Conservation (phyloP, 208 protist species). For the Angomonas deanei region DNA sequence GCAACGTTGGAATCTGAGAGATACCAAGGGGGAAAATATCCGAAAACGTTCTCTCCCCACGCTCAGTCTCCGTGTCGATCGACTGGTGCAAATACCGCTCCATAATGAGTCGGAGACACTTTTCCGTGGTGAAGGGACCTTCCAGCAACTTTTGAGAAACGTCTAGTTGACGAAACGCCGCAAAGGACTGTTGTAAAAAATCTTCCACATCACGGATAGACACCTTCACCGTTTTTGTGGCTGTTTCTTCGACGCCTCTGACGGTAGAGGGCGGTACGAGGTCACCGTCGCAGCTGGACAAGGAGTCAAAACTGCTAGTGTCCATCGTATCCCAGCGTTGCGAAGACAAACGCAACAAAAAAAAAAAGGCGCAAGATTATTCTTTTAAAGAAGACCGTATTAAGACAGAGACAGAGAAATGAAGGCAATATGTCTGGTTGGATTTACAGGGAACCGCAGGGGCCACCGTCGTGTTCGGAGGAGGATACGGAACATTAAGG, state of each 20-base stretch:
- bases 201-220: not conserved
- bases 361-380: not conserved
- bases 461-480: too few relatives aligned
- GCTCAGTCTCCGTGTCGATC: not conserved
- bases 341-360: not conserved
- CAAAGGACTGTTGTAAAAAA: not conserved
- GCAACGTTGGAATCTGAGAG: conserved; percentile 44
- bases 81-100: not conserved
- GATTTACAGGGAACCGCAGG: too few relatives aligned
- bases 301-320: too few relatives aligned
- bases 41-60: not conserved
- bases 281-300: too few relatives aligned
- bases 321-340: too few relatives aligned
- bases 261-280: not conserved
- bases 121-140: not conserved
- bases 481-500: too few relatives aligned
- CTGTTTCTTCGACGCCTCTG: not conserved
- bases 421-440: too few relatives aligned
- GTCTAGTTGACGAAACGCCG: not conserved
- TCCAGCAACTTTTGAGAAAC: not conserved
- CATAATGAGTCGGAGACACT: not conserved
- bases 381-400: not conserved
- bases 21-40: conserved; percentile 46
- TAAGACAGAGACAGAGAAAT: too few relatives aligned
- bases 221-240: not conserved